Percentiles rank a stretch among this genome's conserved stretches.
phyloP scores from a whole-genome alignment of 2,329 filamentous ascomycete genomes.

The Juglanconis oblonga region DNA sequence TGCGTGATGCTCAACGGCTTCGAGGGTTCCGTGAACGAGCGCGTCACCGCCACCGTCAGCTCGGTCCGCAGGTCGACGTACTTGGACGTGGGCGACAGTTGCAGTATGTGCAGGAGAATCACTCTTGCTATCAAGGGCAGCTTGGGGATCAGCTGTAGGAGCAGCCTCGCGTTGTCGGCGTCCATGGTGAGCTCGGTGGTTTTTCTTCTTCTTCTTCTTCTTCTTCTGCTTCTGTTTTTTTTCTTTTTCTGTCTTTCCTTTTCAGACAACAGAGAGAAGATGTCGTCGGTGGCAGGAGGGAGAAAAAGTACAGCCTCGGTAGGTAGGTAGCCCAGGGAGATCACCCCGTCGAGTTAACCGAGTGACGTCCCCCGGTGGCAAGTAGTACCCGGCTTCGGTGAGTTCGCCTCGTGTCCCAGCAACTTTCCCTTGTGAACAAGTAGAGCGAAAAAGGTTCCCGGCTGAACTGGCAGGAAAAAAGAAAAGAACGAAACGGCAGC shows the following conservation, averaged over 20 bases:
- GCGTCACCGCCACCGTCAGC: constrained; percentile 69
- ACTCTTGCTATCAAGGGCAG: constrained; percentile 63
- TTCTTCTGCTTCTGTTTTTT: no score
- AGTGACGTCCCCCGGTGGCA: no score
- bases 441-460: no score
- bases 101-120: constrained; percentile 61
- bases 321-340: no score
- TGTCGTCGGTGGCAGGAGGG: no score
- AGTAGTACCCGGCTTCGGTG: not conserved
- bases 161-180: constrained; percentile 20
- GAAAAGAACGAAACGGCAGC: not conserved
- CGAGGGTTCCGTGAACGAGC: constrained; percentile 54
- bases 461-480: not conserved
- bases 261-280: no score
- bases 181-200: constrained; percentile 3
- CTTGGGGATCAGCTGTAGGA: constrained; percentile 44
- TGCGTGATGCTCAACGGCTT: constrained; percentile 52
- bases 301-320: no score
- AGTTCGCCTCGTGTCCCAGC: not conserved
- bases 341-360: no score
- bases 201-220: not conserved
- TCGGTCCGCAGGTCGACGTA: constrained; percentile 79
- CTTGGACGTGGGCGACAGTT: constrained; percentile 64
- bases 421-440: not conserved
- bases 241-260: no score